These are phyloP conservation scores for Kwoniella sp. DNA, from an alignment of 768 basidiomycete genomes.

Conservation along the genomic window DNA sequence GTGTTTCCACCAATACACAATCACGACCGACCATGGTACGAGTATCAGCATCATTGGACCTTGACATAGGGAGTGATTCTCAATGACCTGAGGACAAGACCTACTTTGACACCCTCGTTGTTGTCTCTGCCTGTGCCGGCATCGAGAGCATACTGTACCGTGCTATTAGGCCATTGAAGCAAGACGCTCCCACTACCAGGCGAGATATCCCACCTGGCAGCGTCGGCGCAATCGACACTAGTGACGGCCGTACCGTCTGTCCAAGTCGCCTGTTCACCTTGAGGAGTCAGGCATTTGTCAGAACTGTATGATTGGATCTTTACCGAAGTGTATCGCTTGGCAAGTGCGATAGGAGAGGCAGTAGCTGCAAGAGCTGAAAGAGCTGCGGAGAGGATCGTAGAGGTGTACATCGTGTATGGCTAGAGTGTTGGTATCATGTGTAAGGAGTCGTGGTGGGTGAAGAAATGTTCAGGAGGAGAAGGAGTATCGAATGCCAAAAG, in stretches of 20 bases:
- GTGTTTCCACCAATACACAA: too few species aligned
- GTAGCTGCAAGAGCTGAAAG: too few species aligned
- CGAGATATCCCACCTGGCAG: constrained; percentile 22
- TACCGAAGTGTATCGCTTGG: constrained; percentile 12
- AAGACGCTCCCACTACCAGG: constrained; percentile 20
- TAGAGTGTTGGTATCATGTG: too few species aligned
- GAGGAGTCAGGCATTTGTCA: not conserved
- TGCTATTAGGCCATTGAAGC: constrained; percentile 5
- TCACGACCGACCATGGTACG: too few species aligned
- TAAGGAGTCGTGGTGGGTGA: too few species aligned
- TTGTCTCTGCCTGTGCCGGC: constrained; percentile 19
- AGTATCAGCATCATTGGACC: too few species aligned
- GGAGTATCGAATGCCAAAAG: too few species aligned
- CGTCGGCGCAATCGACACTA: constrained; percentile 7
- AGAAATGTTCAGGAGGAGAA: too few species aligned
- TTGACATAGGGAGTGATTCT: too few species aligned
- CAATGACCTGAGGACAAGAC: too few species aligned
- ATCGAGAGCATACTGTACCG: constrained; percentile 18
- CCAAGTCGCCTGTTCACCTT: not conserved
- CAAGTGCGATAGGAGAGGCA: not conserved
- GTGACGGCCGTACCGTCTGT: constrained; percentile 7
- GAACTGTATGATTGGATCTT: constrained; percentile 17
- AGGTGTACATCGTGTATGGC: too few species aligned
- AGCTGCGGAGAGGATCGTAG: too few species aligned
- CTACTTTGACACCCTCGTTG: constrained; percentile 12